Base-by-base conservation (phyloP, 352 stramenopile genomes). In the Blastocystis sp. region DNA sequence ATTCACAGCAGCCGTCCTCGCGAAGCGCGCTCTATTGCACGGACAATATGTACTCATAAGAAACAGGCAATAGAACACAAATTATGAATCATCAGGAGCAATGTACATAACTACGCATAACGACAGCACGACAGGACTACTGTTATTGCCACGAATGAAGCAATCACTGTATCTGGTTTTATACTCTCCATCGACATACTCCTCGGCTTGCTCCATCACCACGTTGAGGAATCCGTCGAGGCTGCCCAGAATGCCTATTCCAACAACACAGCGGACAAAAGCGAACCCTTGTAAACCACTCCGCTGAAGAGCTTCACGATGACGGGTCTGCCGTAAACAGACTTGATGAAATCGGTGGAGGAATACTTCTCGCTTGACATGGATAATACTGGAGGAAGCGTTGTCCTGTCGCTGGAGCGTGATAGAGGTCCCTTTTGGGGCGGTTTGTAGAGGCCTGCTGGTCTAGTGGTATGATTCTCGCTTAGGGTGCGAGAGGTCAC, bases 221-320 rank as follows among this genome's bases (percentile, higher is more conserved):
- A 99, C 99, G 93, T 99, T 99, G 96, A 99, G 98, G 92, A 98
- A 99, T 50, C 97, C 97, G 93, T 99, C 98, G 59, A 99, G 94
- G 91, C 97, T 99, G 24, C 96, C 97, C 66, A 99, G 93, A 37
- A 99, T 95, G 90, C 97, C 96, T 95, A 90, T n/a, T 80, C 21
- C 66, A 62, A 26, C 37, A 21, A 63, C 1, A n/a, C 3, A 33
- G 9, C 4, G 0, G 21, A 2, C 1, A 0, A 62, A 55, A 29
- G 6, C 90, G 89, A 88, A 93, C 95, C 95, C 90, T 96, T 95
- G 93, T 99, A 99, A 92, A 98, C 95, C 67, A 98, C 96, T 88
- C 97, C 97, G 60, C 97, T 98, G 94, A 99, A 99, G 31, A 99
- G 94, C 91, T 98, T 98, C 29, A 99, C 97, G 91, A 95, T 94